These are phyloP conservation scores for Vachellia collinsii DNA, from an alignment of 306 rosid species.

Conservation along the genomic window DNA sequence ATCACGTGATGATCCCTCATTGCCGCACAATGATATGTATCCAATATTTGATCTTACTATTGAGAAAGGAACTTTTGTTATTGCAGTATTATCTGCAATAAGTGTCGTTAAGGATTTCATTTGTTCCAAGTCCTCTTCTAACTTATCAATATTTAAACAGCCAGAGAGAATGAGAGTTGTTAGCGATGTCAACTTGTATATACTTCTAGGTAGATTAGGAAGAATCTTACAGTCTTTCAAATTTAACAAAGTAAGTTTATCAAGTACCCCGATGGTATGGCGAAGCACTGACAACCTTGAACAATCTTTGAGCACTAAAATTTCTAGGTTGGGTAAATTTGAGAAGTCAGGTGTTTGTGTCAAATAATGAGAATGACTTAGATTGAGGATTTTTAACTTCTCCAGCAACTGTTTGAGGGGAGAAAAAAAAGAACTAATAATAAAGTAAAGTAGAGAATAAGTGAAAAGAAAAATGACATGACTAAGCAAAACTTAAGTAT, in stretches of 20 bases:
- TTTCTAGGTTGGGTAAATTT: not conserved
- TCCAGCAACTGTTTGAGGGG: not conserved
- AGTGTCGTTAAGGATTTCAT: not conserved
- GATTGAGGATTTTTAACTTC: not conserved
- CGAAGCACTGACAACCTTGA: not conserved
- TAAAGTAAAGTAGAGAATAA: not conserved
- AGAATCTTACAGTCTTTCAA: not conserved
- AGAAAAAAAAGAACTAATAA: not conserved
- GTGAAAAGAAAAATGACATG: not conserved
- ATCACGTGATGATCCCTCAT: constrained; percentile 24
- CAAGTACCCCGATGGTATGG: not conserved
- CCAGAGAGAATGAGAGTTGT: not conserved
- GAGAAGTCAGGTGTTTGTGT: not conserved
- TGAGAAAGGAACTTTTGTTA: not conserved
- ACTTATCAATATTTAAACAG: not conserved
- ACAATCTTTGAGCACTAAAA: not conserved
- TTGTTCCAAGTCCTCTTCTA: not conserved
- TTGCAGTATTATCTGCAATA: not conserved
- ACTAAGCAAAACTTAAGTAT: not conserved
- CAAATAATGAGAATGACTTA: not conserved
- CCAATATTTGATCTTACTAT: not conserved
- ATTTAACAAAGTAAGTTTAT: not conserved
- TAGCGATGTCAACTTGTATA: not conserved
- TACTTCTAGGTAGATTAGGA: not conserved
- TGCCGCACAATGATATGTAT: not conserved